Conservation (phyloP, 2,329 filamentous ascomycete genomes). For the Allantophomopsis cytisporea region DNA sequence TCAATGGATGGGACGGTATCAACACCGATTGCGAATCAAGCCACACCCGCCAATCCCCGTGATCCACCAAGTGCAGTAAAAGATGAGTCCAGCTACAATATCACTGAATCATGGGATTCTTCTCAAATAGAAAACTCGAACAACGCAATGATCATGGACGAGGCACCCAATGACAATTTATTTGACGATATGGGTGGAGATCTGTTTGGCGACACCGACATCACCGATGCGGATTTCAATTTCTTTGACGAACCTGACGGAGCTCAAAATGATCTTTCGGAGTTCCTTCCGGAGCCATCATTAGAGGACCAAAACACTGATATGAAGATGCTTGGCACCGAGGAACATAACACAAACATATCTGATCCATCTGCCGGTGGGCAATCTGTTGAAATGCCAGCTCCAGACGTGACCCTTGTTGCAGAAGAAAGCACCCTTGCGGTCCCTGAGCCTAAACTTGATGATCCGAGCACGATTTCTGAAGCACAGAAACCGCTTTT, state of each 20-base stretch:
- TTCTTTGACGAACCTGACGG: constrained; percentile 58
- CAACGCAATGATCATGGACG: constrained; percentile 15
- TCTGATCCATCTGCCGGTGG: too few species aligned
- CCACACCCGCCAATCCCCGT: constrained; percentile 1
- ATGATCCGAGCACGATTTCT: too few species aligned
- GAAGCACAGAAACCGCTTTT: too few species aligned
- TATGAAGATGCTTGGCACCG: too few species aligned
- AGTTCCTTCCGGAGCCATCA: too few species aligned
- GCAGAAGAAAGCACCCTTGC: too few species aligned
- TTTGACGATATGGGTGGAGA: constrained; percentile 59
- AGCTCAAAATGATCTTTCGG: constrained; percentile 5
- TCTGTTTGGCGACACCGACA: constrained; percentile 53
- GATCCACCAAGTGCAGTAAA: constrained; percentile 2
- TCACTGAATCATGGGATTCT: constrained; percentile 12
- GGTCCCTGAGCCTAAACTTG: too few species aligned
- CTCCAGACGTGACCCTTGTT: too few species aligned
- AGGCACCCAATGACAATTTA: constrained; percentile 35
- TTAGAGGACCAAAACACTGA: constrained; percentile 5
- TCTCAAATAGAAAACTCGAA: constrained; percentile 12
- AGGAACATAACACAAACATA: too few species aligned
- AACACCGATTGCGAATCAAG: constrained; percentile 32
- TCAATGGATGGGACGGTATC: constrained; percentile 40
- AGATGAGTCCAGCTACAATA: constrained; percentile 6
- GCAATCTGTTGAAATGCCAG: too few species aligned
- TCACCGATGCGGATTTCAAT: constrained; percentile 76